A percentile compares a stretch with the other conserved stretches of the same genome.
These are phyloP conservation scores for Venturia oleaginea DNA, from an alignment of 2,329 filamentous ascomycete genomes.

Conservation along the genomic window DNA sequence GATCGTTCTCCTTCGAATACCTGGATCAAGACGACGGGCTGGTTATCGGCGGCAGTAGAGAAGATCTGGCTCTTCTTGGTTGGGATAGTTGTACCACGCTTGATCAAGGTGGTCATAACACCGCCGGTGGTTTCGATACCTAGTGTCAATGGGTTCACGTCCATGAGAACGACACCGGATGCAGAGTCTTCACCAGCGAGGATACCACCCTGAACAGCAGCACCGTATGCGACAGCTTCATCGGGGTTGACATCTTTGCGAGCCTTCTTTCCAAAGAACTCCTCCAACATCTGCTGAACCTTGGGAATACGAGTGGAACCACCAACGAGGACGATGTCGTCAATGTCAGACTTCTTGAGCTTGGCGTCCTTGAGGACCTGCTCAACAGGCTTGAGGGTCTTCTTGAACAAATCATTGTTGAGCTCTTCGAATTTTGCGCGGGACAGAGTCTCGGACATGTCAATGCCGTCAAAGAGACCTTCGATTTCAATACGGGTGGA, in stretches of 20 bases:
- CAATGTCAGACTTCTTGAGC: conserved; percentile 87
- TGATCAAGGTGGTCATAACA: conserved; percentile 95
- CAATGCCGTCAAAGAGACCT: conserved; percentile 90
- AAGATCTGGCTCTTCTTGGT: conserved; percentile 98
- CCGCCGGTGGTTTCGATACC: conserved; percentile 97
- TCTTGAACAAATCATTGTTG: conserved; percentile 99
- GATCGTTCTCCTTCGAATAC: conserved; percentile 90
- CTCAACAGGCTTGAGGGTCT: conserved; percentile 96
- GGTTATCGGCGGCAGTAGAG: conserved; percentile 93
- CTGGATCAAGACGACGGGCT: conserved; percentile 90
- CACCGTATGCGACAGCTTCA: conserved; percentile 96
- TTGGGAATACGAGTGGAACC: conserved; percentile 99
- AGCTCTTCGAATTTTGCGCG: conserved; percentile 99
- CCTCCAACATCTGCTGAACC: conserved; percentile 88
- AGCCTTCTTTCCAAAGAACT: conserved; percentile 96
- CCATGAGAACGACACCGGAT: conserved; percentile 80
- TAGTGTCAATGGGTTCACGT: conserved; percentile 91
- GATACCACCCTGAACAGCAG: conserved; percentile 93
- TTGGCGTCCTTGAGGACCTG: conserved; percentile 98
- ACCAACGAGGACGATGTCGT: conserved; percentile 96
- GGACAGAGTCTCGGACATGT: conserved; percentile 97
- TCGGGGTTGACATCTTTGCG: conserved; percentile 99
- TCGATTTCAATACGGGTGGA: conserved; percentile 44
- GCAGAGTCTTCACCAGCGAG: conserved; percentile 80
- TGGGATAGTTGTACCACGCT: conserved; percentile 87